These are phyloP conservation scores for Massariosphaeria phaeospora DNA, from an alignment of 495 filamentous ascomycete species.

Conservation along the genomic window DNA sequence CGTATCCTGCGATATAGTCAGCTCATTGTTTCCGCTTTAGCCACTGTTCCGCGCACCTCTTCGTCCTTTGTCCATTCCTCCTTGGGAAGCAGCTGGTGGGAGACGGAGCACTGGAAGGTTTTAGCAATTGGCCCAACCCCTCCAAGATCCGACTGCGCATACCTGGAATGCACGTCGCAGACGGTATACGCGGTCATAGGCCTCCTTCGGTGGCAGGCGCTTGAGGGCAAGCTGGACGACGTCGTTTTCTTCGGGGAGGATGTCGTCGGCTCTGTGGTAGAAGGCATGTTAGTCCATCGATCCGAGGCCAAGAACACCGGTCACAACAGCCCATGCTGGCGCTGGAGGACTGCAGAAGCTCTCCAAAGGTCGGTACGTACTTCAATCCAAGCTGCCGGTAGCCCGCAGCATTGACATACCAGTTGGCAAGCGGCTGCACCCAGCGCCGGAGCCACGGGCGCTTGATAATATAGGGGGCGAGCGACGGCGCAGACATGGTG, in stretches of 20 bases:
- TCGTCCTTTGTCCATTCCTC: constrained; percentile 72
- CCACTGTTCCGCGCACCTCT: constrained; percentile 51
- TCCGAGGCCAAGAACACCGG: not conserved
- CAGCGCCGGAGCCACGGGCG: constrained; percentile 77
- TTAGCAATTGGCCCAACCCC: constrained; percentile 29
- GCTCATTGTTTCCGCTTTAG: not conserved
- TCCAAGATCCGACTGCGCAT: not conserved
- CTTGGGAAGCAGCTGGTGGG: constrained; percentile 82
- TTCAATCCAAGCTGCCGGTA: constrained; percentile 89
- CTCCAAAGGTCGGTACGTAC: constrained; percentile 55
- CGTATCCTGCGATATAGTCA: constrained; percentile 54
- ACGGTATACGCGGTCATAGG: constrained; percentile 95
- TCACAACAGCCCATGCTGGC: no score
- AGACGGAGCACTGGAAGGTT: constrained; percentile 61
- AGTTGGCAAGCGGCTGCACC: constrained; percentile 71
- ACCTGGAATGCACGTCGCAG: constrained; percentile 93
- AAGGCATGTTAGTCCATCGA: constrained; percentile 19
- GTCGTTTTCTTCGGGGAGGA: constrained; percentile 87
- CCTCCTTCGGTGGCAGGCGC: constrained; percentile 82
- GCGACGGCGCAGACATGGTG: constrained; percentile 68
- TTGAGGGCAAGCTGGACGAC: constrained; percentile 77
- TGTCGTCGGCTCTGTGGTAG: constrained; percentile 71
- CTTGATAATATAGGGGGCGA: constrained; percentile 67
- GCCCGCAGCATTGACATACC: constrained; percentile 80
- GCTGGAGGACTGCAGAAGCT: no score